Percentiles rank a stretch among this genome's conserved stretches.
These are phyloP conservation scores for Panaeolus papilionaceus DNA, from an alignment of 768 basidiomycete species.

Conservation along the genomic window DNA sequence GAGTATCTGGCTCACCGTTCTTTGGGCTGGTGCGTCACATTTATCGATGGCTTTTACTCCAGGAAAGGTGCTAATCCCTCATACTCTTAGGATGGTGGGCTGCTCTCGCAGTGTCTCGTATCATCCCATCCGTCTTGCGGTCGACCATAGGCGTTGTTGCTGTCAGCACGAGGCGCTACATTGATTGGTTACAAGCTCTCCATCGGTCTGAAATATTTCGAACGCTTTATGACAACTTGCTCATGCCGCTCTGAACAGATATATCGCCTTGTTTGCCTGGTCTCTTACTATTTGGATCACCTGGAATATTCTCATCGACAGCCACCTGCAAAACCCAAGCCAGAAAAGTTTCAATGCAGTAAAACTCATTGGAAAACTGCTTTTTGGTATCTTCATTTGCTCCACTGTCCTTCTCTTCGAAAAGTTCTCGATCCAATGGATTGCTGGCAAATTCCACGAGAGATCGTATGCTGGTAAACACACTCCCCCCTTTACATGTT, in stretches of 20 bases:
- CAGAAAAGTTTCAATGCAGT: constrained; percentile 48
- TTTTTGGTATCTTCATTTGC: constrained; percentile 78
- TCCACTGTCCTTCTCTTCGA: constrained; percentile 75
- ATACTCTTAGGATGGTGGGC: constrained; percentile 78
- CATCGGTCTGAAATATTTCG: constrained; percentile 51
- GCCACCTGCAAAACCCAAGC: constrained; percentile 40
- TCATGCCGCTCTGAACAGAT: constrained; percentile 36
- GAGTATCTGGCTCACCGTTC: constrained; percentile 84
- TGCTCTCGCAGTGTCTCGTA: constrained; percentile 61
- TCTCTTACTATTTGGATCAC: constrained; percentile 69
- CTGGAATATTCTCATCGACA: constrained; percentile 71
- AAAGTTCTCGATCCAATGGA: constrained; percentile 88
- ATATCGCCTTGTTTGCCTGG: constrained; percentile 76
- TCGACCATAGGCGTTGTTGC: constrained; percentile 78
- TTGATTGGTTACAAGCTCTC: constrained; percentile 77
- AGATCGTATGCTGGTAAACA: constrained; percentile 66
- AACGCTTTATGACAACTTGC: neutral
- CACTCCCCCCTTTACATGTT: neutral
- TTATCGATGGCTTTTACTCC: neutral
- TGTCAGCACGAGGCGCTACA: constrained; percentile 72
- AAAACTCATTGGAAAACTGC: constrained; percentile 62
- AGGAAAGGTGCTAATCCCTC: constrained; percentile 12
- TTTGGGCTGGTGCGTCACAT: constrained; percentile 68
- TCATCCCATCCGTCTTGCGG: constrained; percentile 60
- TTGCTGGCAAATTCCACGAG: constrained; percentile 84